Evolutionary conservation across 2,329 filamentous ascomycete species (phyloP), one percentile per base, ranked within the genome.

Genomic region (Fusarium buharicum): DNA sequence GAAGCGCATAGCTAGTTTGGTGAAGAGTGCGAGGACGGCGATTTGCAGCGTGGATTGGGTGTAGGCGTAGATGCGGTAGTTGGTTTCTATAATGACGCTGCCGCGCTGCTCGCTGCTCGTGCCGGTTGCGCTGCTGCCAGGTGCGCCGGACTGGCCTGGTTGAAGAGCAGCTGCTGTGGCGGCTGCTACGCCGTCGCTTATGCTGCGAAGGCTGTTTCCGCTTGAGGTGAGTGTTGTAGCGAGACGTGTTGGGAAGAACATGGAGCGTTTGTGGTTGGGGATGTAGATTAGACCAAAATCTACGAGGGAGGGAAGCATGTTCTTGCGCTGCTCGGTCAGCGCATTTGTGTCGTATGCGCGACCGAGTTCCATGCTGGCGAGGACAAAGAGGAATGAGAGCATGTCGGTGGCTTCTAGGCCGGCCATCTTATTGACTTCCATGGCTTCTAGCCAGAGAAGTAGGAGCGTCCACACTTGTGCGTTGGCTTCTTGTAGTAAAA

Each of bases 1-100:
- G 79, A 96, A 98, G 62, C 95, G 92, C 76, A 93, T 93, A 69
- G 89, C 90, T 50, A 99, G 88, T 57, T 90, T 90, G 46, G 90
- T 86, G 79, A 99, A 99, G 63, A 99, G 89, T 34, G 90, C 89
- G 40, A 99, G 88, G 58, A 99, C 92, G 50, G 93, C 92, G 64
- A 98, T 99, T 76, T 97, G 94, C 1, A 99, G 86, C 0, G 93
- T 92, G 0, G 93, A 97, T 30, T 90, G 90, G 7, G 96, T 98
- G 79, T 99, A 99, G 28, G 95, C 95, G 79, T 99, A 99, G 67
- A 99, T 80, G 22, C 95, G 91, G 79, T 97, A 98, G 78, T 99
- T 99, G 9, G 95, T 99, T 80, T 99, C 95, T 66, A 99, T 86
- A 70, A 99, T 93, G 73, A 99, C 92, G 79, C 92, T 95, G 62